Evolutionary conservation across 73 alveolate genomes (phyloP), one percentile per base, ranked within the genome.

Genomic region (Tetrahymena borealis): DNA sequence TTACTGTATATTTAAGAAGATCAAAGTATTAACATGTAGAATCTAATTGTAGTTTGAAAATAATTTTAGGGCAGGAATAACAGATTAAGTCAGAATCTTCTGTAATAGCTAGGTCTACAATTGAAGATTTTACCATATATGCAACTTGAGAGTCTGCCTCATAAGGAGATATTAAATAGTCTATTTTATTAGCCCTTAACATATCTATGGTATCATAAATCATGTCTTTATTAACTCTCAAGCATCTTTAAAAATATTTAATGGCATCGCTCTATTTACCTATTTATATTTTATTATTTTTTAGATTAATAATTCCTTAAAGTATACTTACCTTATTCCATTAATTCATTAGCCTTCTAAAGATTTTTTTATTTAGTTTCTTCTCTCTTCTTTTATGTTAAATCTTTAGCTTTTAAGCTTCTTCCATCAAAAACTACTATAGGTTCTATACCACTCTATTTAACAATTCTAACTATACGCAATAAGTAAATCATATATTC

Each of bases 71-170:
- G 79, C 98, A 98, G 7, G 98, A 97, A 95, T 95, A 98, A 32
- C 98, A 98, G 31, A 98, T 96, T 78, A 98, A 95, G 93, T 98
- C 99, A 90, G 99, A 96, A 95, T 98, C 99, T 95, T 98, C 99
- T 40, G 98, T 96, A 32, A 98, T 97, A 9, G 99, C 99, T 93
- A 98, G 96, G 94, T 98, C 99, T 40, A 98, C 98, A 40, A 93
- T 43, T 32, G 98, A 98, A 93, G 92, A 96, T 40, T 91, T 97
- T 93, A 97, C 97, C 93, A 98, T 93, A 94, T 97, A 98, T 39
- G 99, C 98, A 33, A 97, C 94, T 94, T 98, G 96, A 13, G 99
- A 98, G 94, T 98, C 99, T 28, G 99, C 99, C 91, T 98, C 99
- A 96, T 97, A 98, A n/a, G 99, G 99, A 0, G 99, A 98, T 0